Evolutionary conservation across 2,329 filamentous ascomycete species (phyloP).

Genomic region (Aspergillus pseudoviridinutans): DNA sequence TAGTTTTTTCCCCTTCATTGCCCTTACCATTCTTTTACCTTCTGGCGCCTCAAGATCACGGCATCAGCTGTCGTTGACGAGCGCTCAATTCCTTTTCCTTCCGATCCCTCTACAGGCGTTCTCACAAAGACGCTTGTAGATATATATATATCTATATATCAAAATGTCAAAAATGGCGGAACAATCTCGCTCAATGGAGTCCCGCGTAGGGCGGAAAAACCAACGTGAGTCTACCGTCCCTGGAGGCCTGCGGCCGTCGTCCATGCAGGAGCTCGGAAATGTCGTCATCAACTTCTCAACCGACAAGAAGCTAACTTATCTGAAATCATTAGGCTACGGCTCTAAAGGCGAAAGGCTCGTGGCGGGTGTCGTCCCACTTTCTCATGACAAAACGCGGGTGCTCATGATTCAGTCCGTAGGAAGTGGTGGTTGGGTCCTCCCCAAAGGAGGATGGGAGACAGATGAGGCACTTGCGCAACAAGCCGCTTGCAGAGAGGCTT

Average conservation of each 20-base stretch:
- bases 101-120: not conserved
- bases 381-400: conserved; percentile 78
- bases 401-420: conserved; percentile 90
- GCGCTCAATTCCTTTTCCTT: not conserved
- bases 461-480: conserved; percentile 86
- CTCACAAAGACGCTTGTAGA: not conserved
- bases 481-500: conserved; percentile 82
- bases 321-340: conserved; percentile 68
- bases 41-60: not conserved
- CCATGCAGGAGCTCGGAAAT: not conserved
- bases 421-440: conserved; percentile 90
- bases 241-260: conserved; percentile 6
- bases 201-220: conserved; percentile 46
- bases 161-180: conserved; percentile 32
- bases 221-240: conserved; percentile 41
- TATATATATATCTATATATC: not conserved
- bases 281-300: not conserved
- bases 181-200: conserved; percentile 44
- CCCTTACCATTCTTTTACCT: conserved; percentile 1
- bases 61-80: not conserved
- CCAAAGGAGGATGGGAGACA: conserved; percentile 95
- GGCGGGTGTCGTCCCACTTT: conserved; percentile 88
- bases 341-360: conserved; percentile 89
- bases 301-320: conserved; percentile 17
- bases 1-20: conserved; percentile 8